Evolutionary conservation across 73 alveolate genomes (phyloP), one percentile per base, ranked within the genome.

Genomic region (Stentor roeselii): DNA sequence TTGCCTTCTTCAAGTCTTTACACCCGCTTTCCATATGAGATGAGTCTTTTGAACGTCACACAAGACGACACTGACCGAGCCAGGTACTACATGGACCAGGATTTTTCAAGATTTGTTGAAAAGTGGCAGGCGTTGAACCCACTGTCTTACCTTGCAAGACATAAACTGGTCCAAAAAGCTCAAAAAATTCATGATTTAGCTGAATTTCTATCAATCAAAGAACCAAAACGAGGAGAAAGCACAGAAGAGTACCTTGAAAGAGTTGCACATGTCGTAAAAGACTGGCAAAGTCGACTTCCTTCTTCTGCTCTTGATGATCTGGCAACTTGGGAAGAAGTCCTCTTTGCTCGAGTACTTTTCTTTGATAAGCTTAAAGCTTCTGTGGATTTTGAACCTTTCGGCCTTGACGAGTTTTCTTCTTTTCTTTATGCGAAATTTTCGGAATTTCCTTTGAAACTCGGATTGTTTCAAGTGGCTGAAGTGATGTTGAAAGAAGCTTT

Each of bases 301-400:
- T 83, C 90, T 78, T 82, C 87, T 87, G 92, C 91, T 76, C 93
- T 87, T 90, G 99, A 95, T 50, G 88, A 87, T n/a, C 78, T 95
- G 11, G 75, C 83, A 14, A 93, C 95, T 3, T 95, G 97, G 96
- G 98, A 95, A 84, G 97, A 95, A 77, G 87, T 95, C 58, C 90
- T 93, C 58, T 86, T 86, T 58, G 82, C 97, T 0, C 89, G 99
- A 86, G 88, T 87, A 50, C 91, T 95, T 6, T 91, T 89, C 83
- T 40, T 87, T 59, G 97, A 95, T 86, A 85, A 80, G 34, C 21
- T 67, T 34, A 67, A 67, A 1, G 21, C 37, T 30, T 27, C 21
- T 21, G 27, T 21, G 41, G 27, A 67, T 11, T 42, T 59, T 0
- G 61, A 60, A 31, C 34, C 40, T n/a, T 38, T 41, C 38, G 90